Conservation (phyloP, 495 filamentous ascomycete species). For the Aspergillus bridgeri region DNA sequence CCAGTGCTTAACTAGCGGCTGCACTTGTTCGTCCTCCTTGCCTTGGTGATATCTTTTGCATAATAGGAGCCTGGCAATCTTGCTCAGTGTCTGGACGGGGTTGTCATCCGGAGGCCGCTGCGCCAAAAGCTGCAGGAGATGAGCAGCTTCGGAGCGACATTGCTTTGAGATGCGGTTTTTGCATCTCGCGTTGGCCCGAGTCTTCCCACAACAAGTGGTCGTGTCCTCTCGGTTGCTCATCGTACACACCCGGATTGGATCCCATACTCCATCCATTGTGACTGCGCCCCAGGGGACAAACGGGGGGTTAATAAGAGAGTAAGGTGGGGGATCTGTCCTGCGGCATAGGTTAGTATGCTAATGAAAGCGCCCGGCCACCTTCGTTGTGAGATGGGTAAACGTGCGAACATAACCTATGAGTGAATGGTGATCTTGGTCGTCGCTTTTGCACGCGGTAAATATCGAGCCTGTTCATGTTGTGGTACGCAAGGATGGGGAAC, state of each 20-base stretch:
- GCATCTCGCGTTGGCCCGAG: background rate
- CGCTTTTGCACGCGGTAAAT: background rate
- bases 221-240: background rate
- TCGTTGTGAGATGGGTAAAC: background rate
- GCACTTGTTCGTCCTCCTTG: background rate
- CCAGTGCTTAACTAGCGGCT: background rate
- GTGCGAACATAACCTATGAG: background rate
- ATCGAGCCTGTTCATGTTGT: background rate
- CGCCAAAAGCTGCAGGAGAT: constrained; percentile 3
- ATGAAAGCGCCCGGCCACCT: background rate
- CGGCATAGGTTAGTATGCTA: background rate
- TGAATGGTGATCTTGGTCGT: background rate
- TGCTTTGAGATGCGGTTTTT: constrained; percentile 3
- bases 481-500: background rate
- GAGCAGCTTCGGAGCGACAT: background rate
- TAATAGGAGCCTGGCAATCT: constrained; percentile 3
- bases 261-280: background rate
- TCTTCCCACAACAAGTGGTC: background rate
- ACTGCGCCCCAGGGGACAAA: background rate
- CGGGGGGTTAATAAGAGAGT: background rate
- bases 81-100: background rate
- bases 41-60: background rate
- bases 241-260: background rate
- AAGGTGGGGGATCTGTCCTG: background rate
- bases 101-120: background rate